A percentile compares a stretch with the other conserved stretches of the same genome.
These are phyloP conservation scores for Backusella morwellensis DNA, from an alignment of 192 early-diverging fungal species.

Conservation along the genomic window DNA sequence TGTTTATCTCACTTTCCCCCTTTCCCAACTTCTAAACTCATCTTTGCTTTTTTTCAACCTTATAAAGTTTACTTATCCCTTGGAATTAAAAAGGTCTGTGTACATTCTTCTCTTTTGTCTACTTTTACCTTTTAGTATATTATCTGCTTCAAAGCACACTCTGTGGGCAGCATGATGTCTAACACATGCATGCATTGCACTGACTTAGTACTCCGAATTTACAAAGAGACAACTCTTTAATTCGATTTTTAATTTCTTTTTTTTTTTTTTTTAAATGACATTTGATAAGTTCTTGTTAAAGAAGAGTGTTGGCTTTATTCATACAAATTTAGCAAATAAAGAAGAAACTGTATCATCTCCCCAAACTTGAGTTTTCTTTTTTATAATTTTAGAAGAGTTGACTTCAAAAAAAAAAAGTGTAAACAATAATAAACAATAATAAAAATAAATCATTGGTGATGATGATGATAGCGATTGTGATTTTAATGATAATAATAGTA, in stretches of 20 bases:
- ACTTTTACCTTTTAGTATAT: conserved; percentile 1
- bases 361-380: background rate
- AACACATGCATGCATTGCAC: conserved; percentile 1
- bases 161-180: background rate
- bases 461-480: background rate
- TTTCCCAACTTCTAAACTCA: background rate
- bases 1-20: background rate
- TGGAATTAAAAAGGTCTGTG: conserved; percentile 9
- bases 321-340: background rate
- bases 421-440: conserved; percentile 3
- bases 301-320: background rate
- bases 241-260: background rate
- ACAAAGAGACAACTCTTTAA: background rate
- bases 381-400: background rate
- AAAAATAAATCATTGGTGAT: background rate
- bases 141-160: background rate
- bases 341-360: background rate
- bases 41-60: background rate
- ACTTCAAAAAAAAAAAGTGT: conserved; percentile 2
- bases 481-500: background rate
- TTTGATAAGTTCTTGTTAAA: background rate
- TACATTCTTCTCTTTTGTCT: conserved; percentile 2
- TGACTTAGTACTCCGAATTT: background rate
- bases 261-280: background rate
- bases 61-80: conserved; percentile 5